Evolutionary conservation across 2,329 filamentous ascomycete species (phyloP), one percentile per base, ranked within the genome.

Genomic region (Beauveria scarabaeidicola): DNA sequence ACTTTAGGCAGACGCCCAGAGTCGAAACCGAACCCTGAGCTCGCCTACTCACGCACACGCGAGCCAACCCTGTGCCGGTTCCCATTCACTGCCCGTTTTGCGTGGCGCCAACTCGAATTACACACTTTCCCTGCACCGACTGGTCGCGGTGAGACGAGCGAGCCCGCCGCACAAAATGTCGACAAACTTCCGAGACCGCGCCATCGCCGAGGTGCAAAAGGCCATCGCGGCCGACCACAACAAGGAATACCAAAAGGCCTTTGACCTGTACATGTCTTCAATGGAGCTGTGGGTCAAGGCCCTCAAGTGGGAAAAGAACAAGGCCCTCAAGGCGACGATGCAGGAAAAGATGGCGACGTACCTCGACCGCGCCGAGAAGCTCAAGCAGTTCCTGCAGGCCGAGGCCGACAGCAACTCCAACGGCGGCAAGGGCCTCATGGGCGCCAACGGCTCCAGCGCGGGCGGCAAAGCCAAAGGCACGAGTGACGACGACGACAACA

Each of bases 261-360:
- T 97, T 74, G 90, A 96, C 72, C 82, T 89, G 64, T 99, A 99
- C 83, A 97, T 96, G 79, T 87, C 91, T 66, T 88, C 93, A 55
- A 89, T 99, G 67, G 93, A 99, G 77, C 85, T 97, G 61, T 99
- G 97, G 81, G 96, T 99, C 89, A 89, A 97, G 63, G 94, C 94
- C 38, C 82, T 99, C 62, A 99, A 99, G 81, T 99, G 93, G 93
- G 94, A 99, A 79, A 99, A 97, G 83, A 97, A 97, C 77, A 86
- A 89, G 64, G 93, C 92, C 68, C 92, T 91, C 64, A 97, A 97
- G 80, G 91, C 95, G 72, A 96, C 96, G 84, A 97, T 99, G 74
- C 88, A 94, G 67, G 86, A 89, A 67, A 97, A 97, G 79, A 91
- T 92, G 21, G 89, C 82, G 68, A 93, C 97, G 72, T 99, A 99